phyloP scores from a whole-genome alignment of 805 yeast species.

The Saccharomycopsis fodiens region DNA sequence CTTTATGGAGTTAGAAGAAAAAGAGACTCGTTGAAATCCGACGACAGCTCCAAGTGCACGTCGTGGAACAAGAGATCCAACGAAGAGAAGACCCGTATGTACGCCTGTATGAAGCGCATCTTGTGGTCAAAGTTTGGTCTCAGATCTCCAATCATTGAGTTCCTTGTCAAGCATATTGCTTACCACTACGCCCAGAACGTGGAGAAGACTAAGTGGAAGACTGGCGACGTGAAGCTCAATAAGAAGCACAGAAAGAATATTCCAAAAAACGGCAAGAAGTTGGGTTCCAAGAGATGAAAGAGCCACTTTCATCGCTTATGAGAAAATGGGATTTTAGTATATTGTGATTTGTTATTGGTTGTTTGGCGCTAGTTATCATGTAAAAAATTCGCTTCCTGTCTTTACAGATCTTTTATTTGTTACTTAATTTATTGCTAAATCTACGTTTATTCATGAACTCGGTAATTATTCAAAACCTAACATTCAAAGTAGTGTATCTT shows the following conservation, averaged over 20 bases:
- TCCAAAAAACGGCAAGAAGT: too few relatives aligned
- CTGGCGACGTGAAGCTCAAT: neutral
- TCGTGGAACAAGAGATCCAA: neutral
- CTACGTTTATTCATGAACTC: too few relatives aligned
- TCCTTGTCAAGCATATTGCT: neutral
- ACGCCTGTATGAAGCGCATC: neutral
- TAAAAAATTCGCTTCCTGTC: too few relatives aligned
- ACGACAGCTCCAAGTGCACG: neutral
- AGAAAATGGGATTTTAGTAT: too few relatives aligned
- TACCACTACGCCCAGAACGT: neutral
- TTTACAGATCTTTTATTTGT: too few relatives aligned
- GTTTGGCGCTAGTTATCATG: too few relatives aligned
- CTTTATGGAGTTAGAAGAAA: neutral
- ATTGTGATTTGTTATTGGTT: too few relatives aligned
- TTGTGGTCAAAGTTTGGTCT: neutral
- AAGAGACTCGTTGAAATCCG: neutral
- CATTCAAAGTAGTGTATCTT: too few relatives aligned
- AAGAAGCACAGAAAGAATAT: neutral
- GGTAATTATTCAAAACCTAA: too few relatives aligned
- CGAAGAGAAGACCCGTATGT: neutral
- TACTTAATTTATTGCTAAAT: too few relatives aligned
- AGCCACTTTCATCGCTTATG: too few relatives aligned
- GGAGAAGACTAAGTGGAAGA: neutral
- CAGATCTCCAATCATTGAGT: neutral
- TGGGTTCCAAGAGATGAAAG: too few relatives aligned